A percentile compares a stretch with the other conserved stretches of the same genome.
Conservation (phyloP, 2,329 filamentous ascomycete species). For the Ophiocordyceps camponoti-saundersi region DNA sequence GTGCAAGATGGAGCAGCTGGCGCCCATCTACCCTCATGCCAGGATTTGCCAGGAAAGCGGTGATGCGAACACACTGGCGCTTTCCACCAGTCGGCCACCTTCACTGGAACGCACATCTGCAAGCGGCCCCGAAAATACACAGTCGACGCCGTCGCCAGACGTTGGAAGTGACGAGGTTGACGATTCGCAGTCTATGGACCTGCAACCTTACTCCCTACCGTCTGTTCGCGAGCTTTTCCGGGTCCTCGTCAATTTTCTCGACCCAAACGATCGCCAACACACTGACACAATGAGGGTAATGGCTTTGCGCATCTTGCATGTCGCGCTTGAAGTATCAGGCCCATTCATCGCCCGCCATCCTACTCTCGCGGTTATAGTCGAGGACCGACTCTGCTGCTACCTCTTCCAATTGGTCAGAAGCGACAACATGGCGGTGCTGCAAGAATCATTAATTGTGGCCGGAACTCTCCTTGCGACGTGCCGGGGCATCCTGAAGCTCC, state of each 20-base stretch:
- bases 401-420: conserved; percentile 92
- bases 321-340: conserved; percentile 88
- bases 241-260: conserved; percentile 81
- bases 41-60: not conserved
- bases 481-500: conserved; percentile 75
- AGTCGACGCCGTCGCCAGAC: not conserved
- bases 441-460: conserved; percentile 82
- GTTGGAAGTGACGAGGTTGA: conserved; percentile 16
- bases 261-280: conserved; percentile 83
- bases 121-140: not conserved
- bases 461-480: conserved; percentile 85
- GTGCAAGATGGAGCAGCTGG: not conserved
- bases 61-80: not conserved
- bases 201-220: conserved; percentile 82
- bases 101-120: not conserved
- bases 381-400: conserved; percentile 84
- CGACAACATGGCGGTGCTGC: conserved; percentile 88
- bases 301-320: conserved; percentile 92
- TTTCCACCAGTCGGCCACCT: not conserved
- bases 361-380: conserved; percentile 69
- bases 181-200: conserved; percentile 33
- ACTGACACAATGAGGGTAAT: conserved; percentile 94
- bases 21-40: not conserved
- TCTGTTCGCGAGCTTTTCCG: conserved; percentile 90
- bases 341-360: conserved; percentile 90